A percentile compares a stretch with the other conserved stretches of the same genome.
These are phyloP conservation scores for Chaetomiaceae sp. DNA, from an alignment of 2,329 filamentous ascomycete genomes.

Conservation along the genomic window DNA sequence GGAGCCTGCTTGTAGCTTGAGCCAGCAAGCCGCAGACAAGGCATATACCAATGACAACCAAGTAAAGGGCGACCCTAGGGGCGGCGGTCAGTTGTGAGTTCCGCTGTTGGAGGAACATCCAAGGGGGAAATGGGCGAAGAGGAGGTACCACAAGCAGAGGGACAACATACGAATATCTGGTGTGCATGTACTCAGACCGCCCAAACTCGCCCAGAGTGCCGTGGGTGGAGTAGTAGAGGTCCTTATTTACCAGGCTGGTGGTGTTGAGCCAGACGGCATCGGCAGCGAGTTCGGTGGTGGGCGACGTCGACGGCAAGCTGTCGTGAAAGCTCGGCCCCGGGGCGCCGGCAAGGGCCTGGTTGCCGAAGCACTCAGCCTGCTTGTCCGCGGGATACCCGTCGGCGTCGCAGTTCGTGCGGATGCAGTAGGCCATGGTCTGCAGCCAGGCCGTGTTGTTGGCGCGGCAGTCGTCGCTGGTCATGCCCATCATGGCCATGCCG, in stretches of 20 bases:
- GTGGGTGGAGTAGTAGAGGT: not conserved
- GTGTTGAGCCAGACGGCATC: not conserved
- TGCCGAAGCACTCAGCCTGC: not conserved
- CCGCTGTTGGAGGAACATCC: no score
- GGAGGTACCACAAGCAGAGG: not conserved
- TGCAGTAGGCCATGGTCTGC: constrained; percentile 1
- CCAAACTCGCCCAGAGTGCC: not conserved
- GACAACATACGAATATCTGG: not conserved
- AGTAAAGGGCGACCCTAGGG: not conserved
- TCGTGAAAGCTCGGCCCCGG: not conserved
- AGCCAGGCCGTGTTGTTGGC: not conserved
- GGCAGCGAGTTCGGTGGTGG: not conserved
- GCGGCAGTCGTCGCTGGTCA: not conserved
- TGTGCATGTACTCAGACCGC: not conserved
- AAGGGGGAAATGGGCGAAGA: not conserved
- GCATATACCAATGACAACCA: not conserved
- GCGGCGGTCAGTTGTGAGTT: not conserved
- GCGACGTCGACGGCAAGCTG: not conserved
- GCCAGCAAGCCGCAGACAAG: not conserved
- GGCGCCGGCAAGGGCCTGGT: not conserved
- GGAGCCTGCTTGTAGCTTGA: not conserved
- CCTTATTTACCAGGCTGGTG: not conserved
- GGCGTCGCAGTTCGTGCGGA: not conserved
- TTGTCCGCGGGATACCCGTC: not conserved
- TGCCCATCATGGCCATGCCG: not conserved